A percentile compares a stretch with the other conserved stretches of the same genome.
Conservation (phyloP, 140 eudicot genomes). For the Erigeron philadelphicus region DNA sequence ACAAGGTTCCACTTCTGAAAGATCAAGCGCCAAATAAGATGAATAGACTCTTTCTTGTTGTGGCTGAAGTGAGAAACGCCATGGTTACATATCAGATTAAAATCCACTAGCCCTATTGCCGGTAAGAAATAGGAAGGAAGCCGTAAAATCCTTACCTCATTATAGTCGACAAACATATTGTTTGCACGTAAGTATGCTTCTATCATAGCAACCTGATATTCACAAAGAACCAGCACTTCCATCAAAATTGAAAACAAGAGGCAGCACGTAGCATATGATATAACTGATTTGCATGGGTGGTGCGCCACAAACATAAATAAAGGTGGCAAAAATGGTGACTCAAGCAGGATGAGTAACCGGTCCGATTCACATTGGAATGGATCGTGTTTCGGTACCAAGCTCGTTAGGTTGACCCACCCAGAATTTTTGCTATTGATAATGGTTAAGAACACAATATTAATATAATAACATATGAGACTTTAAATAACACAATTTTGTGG, state of each 20-base stretch:
- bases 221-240: background rate
- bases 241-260: slow-evolving; percentile 16
- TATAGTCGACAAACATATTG: slow-evolving; percentile 95
- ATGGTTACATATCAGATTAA: background rate
- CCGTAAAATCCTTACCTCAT: slow-evolving; percentile 41
- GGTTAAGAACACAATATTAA: background rate
- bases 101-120: slow-evolving; percentile 17
- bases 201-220: slow-evolving; percentile 75
- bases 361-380: background rate
- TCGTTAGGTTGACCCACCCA: no score
- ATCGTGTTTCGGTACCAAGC: no score
- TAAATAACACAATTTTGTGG: background rate
- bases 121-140: background rate
- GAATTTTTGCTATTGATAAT: background rate
- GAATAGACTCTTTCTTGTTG: slow-evolving; percentile 87
- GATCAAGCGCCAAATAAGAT: slow-evolving; percentile 65
- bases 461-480: background rate
- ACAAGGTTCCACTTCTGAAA: slow-evolving; percentile 89
- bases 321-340: background rate
- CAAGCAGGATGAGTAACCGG: background rate
- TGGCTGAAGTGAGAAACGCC: slow-evolving; percentile 55
- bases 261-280: background rate
- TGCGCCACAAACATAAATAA: background rate
- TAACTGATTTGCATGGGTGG: background rate
- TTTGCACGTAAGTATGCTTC: slow-evolving; percentile 96